Percentiles rank a stretch among this genome's conserved stretches.
phyloP scores from a whole-genome alignment of 2,329 filamentous ascomycete genomes.

The Beauveria sp. region DNA sequence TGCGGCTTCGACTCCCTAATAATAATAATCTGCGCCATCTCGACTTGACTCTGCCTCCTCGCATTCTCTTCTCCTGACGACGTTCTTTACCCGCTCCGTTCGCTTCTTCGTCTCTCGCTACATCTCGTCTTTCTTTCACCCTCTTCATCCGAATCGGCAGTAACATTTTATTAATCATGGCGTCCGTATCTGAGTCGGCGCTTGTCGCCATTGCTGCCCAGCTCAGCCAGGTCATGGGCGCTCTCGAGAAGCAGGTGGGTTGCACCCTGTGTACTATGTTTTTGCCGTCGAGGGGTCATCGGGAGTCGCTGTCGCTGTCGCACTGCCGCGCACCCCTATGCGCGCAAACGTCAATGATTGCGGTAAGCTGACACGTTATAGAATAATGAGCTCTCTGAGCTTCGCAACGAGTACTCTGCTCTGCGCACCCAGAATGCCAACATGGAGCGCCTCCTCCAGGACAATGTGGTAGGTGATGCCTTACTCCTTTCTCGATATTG shows the following conservation, averaged over 20 bases:
- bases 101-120: slow-evolving; percentile 11
- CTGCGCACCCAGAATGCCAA: slow-evolving; percentile 18
- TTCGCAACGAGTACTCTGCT: slow-evolving; percentile 18
- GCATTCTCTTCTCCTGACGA: slow-evolving; percentile 9
- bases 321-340: not conserved
- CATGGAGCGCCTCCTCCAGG: slow-evolving; percentile 18
- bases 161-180: slow-evolving; percentile 9
- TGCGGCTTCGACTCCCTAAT: slow-evolving; percentile 5
- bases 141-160: not conserved
- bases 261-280: not conserved
- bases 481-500: slow-evolving; percentile 1
- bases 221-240: slow-evolving; percentile 12
- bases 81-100: slow-evolving; percentile 2
- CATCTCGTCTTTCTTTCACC: slow-evolving; percentile 3
- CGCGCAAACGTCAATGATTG: not conserved
- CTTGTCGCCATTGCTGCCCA: slow-evolving; percentile 12
- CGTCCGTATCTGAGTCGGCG: slow-evolving; percentile 10
- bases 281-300: not conserved
- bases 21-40: slow-evolving; percentile 9
- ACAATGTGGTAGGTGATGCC: slow-evolving; percentile 15
- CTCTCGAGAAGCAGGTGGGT: slow-evolving; percentile 14
- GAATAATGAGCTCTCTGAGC: slow-evolving; percentile 18
- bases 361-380: slow-evolving; percentile 3
- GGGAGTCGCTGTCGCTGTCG: not conserved
- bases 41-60: not conserved